Percentiles rank a stretch among this genome's conserved stretches.
Conservation (phyloP, 83 land plant genomes). For the Thuja plicata region DNA sequence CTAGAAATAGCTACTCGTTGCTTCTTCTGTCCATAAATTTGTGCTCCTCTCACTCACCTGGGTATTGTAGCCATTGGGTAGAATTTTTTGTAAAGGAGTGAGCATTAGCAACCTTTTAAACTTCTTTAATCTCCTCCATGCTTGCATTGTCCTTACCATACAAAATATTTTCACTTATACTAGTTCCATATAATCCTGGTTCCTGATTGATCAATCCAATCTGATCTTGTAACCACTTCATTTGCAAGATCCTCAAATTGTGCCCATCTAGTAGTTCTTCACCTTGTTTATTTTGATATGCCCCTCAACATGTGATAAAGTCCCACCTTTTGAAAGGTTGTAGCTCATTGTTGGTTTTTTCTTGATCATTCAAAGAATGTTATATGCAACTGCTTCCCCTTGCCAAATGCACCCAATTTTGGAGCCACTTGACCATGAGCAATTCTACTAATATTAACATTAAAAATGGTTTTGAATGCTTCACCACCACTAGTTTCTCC, state of each 20-base stretch:
- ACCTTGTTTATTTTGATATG: slow-evolving; percentile 59
- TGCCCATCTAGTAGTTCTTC: slow-evolving; percentile 53
- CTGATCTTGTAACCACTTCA: slow-evolving; percentile 64
- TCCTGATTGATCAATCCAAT: slow-evolving; percentile 76
- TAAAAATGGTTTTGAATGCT: no score
- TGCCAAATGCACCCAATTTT: slow-evolving; percentile 30
- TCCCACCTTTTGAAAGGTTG: slow-evolving; percentile 27
- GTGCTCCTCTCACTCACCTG: slow-evolving; percentile 55
- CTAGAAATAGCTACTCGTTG: slow-evolving; percentile 80
- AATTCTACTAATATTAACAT: no score
- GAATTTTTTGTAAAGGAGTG: slow-evolving; percentile 43
- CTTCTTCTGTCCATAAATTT: slow-evolving; percentile 74
- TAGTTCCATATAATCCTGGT: slow-evolving; percentile 65
- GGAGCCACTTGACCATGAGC: no score
- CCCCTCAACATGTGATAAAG: slow-evolving; percentile 43
- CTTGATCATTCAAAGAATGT: slow-evolving; percentile 43
- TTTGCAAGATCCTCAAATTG: slow-evolving; percentile 38
- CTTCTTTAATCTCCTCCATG: slow-evolving; percentile 41
- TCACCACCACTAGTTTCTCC: no score
- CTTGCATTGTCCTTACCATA: slow-evolving; percentile 61
- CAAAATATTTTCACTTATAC: slow-evolving; percentile 47
- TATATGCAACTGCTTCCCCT: slow-evolving; percentile 56
- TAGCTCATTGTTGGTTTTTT: slow-evolving; percentile 21
- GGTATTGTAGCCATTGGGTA: slow-evolving; percentile 51
- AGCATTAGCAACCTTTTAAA: slow-evolving; percentile 56